Base-by-base conservation (phyloP, 1,139 yeast genomes). In the Petasospora rhodanensis region DNA sequence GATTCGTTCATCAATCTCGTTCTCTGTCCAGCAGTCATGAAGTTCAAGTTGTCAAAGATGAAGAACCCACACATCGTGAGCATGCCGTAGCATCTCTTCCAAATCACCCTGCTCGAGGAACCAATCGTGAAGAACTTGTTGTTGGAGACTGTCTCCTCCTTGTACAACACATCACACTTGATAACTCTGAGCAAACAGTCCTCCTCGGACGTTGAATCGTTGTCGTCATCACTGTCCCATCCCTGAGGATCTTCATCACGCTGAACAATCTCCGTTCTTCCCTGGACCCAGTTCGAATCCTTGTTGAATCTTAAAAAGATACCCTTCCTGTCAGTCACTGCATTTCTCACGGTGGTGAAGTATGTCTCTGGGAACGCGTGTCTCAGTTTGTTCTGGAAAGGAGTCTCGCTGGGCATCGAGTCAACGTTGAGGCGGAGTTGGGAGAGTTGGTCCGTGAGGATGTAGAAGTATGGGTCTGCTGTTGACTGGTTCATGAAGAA, bases 51-150 rank as follows among this genome's bases (percentile, higher is more conserved):
- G 24, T 66, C 70, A 47, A 63, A 69, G 18, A 70, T 49, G 10
- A 68, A 53, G 16, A 70, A 43, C 3, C 75, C 74, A 40, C 66
- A 58, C 2, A 68, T 53, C 0, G 76, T 70, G 28, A 70, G 43
- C 14, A 70, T 49, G 14, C 64, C 69, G 42, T 55, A 63, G 32
- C 62, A 62, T 20, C 54, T 58, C 37, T 56, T 66, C 73, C 73
- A 67, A 7, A 46, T 38, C 2, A 57, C 52, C 30, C 48, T 56
- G 23, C 42, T 51, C 4, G 47, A 40, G 22, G 46, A 39, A 2
- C 56, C 56, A 16, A 55, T 46, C 8, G 59, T 48, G 33, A 51
- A 46, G 34, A 50, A 47, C 35, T 49, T 42, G 7, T 16, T 7
- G 16, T 29, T 38, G n/a, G 34, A 25, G 3, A 42, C 32, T 2